phyloP scores from a whole-genome alignment of 305 asterid species.

The Fraxinus velutina region DNA sequence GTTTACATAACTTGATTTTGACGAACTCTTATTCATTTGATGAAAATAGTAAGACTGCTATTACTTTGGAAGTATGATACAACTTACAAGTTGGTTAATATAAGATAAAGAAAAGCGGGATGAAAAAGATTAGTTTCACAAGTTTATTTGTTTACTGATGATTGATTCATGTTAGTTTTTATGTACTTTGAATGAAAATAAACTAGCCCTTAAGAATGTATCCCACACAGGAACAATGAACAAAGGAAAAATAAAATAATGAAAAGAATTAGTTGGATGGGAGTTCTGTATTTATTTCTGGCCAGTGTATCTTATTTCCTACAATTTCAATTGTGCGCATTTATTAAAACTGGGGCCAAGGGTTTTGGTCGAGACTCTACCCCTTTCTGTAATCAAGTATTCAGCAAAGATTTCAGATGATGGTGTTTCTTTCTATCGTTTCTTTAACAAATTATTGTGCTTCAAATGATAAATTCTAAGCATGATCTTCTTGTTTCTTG shows the following conservation, averaged over 20 bases:
- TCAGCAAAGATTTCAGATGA: neutral
- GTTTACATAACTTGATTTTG: neutral
- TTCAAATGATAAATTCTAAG: conserved; percentile 1
- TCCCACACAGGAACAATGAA: neutral
- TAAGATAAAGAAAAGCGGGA: neutral
- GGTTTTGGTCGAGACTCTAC: neutral
- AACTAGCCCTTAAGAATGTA: neutral
- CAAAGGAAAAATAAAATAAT: neutral
- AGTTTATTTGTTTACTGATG: neutral
- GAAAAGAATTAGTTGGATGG: neutral
- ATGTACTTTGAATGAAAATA: neutral
- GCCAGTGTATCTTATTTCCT: neutral
- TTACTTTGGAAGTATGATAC: neutral
- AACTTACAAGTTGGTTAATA: neutral
- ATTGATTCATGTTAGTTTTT: neutral
- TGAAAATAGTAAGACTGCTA: neutral
- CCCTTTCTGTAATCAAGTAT: neutral
- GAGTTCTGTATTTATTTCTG: conserved; percentile 8
- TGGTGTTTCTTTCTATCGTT: neutral
- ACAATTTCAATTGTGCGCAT: neutral
- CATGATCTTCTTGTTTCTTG: conserved; percentile 17
- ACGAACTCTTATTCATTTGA: neutral
- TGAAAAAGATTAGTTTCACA: neutral
- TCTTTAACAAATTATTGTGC: neutral
- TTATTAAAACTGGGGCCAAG: neutral